These are phyloP conservation scores for Huntiella bhutanensis DNA, from an alignment of 2,329 filamentous ascomycete species.

Conservation along the genomic window DNA sequence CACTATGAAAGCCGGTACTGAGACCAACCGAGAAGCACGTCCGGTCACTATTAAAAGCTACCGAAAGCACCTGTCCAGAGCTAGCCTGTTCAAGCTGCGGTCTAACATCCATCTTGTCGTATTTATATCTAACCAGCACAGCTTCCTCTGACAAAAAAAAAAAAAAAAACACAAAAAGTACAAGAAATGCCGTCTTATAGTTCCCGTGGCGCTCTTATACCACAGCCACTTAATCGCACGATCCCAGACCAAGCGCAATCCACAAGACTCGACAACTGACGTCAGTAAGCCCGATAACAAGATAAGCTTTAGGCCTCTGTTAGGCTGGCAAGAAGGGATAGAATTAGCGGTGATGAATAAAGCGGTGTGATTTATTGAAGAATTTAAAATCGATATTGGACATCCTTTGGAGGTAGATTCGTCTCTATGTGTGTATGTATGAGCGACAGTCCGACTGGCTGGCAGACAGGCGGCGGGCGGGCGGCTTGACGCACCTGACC, in stretches of 20 bases:
- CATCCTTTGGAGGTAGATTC: no score
- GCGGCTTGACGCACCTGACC: no score
- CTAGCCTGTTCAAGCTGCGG: slow-evolving; percentile 63
- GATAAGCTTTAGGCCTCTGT: neutral
- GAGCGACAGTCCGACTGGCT: no score
- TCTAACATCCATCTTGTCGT: slow-evolving; percentile 61
- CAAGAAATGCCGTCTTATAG: neutral
- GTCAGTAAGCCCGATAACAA: neutral
- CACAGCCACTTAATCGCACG: neutral
- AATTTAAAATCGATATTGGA: no score
- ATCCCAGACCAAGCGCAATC: neutral
- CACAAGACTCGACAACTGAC: neutral
- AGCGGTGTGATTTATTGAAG: neutral
- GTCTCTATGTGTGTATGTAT: no score
- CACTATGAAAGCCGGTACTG: slow-evolving; percentile 71
- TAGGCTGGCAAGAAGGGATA: neutral
- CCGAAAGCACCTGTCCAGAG: slow-evolving; percentile 59
- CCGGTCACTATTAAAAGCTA: slow-evolving; percentile 68
- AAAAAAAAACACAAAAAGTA: neutral
- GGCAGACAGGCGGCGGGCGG: no score
- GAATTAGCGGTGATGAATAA: no score
- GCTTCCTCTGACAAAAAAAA: neutral
- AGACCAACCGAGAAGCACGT: slow-evolving; percentile 77
- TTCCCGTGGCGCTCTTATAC: neutral
- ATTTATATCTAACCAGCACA: neutral